Evolutionary conservation across 2,329 filamentous ascomycete genomes (phyloP).

Genomic region (Penicillium sp.): DNA sequence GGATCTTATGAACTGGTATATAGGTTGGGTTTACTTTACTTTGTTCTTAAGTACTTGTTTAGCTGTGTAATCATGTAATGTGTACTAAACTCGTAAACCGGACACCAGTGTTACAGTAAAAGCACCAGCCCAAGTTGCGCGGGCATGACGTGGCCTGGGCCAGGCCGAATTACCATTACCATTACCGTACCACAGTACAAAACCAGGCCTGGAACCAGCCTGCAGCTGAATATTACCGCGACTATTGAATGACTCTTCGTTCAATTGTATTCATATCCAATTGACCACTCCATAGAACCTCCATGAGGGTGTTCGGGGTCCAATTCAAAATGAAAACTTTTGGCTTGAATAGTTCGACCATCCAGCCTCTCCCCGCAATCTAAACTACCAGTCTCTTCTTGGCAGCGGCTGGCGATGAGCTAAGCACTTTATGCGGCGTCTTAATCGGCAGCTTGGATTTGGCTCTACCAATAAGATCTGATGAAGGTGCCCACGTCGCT

Average conservation of each 20-base stretch:
- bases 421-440: constrained; percentile 3
- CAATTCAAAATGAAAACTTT: background rate
- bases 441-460: constrained; percentile 1
- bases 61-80: background rate
- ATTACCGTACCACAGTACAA: constrained; percentile 18
- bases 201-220: background rate
- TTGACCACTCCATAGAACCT: no score
- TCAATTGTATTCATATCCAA: background rate
- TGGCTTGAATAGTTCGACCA: background rate
- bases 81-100: background rate
- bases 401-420: constrained; percentile 9
- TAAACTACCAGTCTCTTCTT: background rate
- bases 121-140: constrained; percentile 17
- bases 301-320: background rate
- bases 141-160: constrained; percentile 23
- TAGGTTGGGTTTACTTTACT: background rate
- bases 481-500: background rate
- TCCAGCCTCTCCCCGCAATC: constrained; percentile 1
- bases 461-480: constrained; percentile 7
- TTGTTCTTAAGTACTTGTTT: background rate
- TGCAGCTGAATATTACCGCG: background rate
- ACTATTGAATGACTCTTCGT: background rate
- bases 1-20: background rate
- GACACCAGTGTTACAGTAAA: background rate
- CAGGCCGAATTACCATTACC: constrained; percentile 21